Base-by-base conservation (phyloP, 2,329 filamentous ascomycete genomes). In the Davidsoniella australis region DNA sequence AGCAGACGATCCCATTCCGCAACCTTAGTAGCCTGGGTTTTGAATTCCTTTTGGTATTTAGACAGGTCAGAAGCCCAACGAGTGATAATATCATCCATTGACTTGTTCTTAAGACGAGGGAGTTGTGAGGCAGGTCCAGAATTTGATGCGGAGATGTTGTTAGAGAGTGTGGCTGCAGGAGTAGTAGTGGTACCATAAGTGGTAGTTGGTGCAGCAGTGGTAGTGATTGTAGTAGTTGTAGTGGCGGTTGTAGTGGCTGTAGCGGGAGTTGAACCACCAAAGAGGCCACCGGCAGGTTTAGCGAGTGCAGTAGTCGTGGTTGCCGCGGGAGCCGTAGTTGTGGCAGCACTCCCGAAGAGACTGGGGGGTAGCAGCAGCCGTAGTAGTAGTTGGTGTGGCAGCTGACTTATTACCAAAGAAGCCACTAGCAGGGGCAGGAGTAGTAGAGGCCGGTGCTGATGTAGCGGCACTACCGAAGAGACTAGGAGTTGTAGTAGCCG, bases 51-150 rank as follows among this genome's bases (percentile, higher is more conserved):
- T 60, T 96, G 89, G 61, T 98, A 95, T 60, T 94, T 93, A 48
- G 87, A 83, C 45, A 98, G 70, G 60, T 96, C 91, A 0, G 87
- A 86, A 2, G 91, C 91, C 91, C 91, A 98, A 29, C 87, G 80
- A 3, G 86, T 95, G 56, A 98, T 87, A 55, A 98, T 95, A 62
- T 98, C 91, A 60, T 98, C 91, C 84, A 98, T 95, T 0, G 89
- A 94, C 68, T 94, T 96, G 65, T 95, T 94, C 70, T 94, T 94
- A 37, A 98, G 71, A 24, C 91, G 82, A 3, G 89, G 91, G 58
- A 93, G 78, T 51, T 87, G 81, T 14, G 91, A 89, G 2, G 80
- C 70, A 1, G 88, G 86, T 0, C 88, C 88, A 33, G 77, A 71
- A 3, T 85, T 94, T 1, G 87, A 93, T 24, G 80, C 77, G 16